These are phyloP conservation scores for Saturnispora hagleri DNA, from an alignment of 805 yeast species.

Conservation along the genomic window DNA sequence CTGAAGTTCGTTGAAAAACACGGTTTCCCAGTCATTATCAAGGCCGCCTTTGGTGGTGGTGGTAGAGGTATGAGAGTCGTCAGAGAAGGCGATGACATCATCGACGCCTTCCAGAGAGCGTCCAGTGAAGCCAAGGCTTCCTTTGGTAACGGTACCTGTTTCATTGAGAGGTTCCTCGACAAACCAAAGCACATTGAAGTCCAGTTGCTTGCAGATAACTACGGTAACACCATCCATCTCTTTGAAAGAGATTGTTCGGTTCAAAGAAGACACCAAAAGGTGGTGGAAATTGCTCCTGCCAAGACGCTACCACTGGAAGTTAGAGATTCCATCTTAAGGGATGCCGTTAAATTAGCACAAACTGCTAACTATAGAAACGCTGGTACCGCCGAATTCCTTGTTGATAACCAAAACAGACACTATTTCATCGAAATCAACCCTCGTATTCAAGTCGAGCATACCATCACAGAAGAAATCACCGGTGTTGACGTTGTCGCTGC, in stretches of 20 bases:
- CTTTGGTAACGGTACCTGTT: slow-evolving; percentile 96
- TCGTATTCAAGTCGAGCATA: slow-evolving; percentile 95
- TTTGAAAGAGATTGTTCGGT: slow-evolving; percentile 98
- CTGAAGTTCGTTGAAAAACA: slow-evolving; percentile 60
- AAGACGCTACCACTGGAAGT: slow-evolving; percentile 78
- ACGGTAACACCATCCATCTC: slow-evolving; percentile 82
- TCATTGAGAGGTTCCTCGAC: slow-evolving; percentile 88
- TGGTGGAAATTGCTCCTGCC: slow-evolving; percentile 97
- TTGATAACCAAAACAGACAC: slow-evolving; percentile 78
- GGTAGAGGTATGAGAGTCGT: slow-evolving; percentile 96
- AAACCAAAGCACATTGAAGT: slow-evolving; percentile 94
- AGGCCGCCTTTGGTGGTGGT: slow-evolving; percentile 98
- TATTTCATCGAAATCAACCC: slow-evolving; percentile 95
- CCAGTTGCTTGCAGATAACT: slow-evolving; percentile 94
- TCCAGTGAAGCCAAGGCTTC: slow-evolving; percentile 89
- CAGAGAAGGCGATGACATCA: slow-evolving; percentile 71
- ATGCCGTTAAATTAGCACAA: slow-evolving; percentile 77
- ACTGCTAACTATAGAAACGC: slow-evolving; percentile 89
- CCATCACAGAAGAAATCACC: slow-evolving; percentile 90
- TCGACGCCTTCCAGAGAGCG: slow-evolving; percentile 78
- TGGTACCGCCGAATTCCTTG: slow-evolving; percentile 94
- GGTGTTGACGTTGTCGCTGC: slow-evolving; percentile 86
- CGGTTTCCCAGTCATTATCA: slow-evolving; percentile 89
- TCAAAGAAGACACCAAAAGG: slow-evolving; percentile 94
- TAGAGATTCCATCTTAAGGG: slow-evolving; percentile 86